A percentile compares a stretch with the other conserved stretches of the same genome.
These are phyloP conservation scores for Leccinum subgranulosum DNA, from an alignment of 768 basidiomycete genomes.

Conservation along the genomic window DNA sequence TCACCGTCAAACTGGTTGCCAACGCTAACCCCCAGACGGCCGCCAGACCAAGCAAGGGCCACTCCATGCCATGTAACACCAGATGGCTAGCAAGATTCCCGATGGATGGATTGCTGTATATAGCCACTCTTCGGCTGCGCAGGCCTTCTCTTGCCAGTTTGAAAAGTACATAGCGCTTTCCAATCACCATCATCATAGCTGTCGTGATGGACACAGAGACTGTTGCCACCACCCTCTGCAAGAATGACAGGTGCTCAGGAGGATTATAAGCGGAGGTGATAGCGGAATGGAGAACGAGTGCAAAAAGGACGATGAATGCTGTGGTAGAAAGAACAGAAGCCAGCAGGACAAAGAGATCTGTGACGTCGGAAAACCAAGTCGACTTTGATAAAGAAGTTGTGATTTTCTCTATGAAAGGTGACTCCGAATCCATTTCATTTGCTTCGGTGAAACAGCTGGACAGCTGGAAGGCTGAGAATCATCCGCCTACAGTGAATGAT, in stretches of 20 bases:
- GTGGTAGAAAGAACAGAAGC: neutral
- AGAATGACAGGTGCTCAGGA: neutral
- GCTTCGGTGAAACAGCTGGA: neutral
- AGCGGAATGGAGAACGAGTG: neutral
- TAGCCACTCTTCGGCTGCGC: constrained; percentile 1
- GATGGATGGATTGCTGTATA: constrained; percentile 1
- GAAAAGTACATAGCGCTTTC: neutral
- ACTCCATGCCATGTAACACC: neutral
- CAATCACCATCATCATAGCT: neutral
- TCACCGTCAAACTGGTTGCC: neutral
- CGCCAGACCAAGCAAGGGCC: neutral
- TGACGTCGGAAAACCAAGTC: neutral
- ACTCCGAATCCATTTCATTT: neutral
- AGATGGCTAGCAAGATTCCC: neutral
- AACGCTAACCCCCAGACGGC: neutral
- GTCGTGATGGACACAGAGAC: neutral
- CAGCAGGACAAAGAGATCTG: neutral
- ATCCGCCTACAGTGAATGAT: neutral
- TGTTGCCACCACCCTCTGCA: neutral
- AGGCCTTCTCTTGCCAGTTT: neutral
- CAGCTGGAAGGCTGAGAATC: neutral
- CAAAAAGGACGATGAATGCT: neutral
- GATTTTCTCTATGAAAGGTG: neutral
- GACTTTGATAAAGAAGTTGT: neutral
- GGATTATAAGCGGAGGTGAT: neutral